Base-by-base conservation (phyloP, 169 alveolate genomes). In the Cyclospora cayetanensis region DNA sequence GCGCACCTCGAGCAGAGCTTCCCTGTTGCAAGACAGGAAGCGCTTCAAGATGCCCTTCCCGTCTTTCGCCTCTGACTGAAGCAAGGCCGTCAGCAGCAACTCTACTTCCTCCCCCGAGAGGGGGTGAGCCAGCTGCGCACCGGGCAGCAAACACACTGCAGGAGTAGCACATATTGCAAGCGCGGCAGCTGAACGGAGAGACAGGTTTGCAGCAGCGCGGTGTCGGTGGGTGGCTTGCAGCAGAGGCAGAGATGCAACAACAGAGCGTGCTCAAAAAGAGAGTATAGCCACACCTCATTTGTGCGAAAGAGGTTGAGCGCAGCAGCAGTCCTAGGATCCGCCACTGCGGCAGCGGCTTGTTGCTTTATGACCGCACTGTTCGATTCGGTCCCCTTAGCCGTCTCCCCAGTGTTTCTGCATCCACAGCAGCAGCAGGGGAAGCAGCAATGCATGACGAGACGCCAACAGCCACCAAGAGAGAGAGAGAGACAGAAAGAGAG, bases 391-490 rank as follows among this genome's bases (percentile, higher is more conserved):
- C 53, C 83, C 4, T 37, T 70, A n/a, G 46, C 18, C 83, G 31
- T 70, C 83, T 46, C 55, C n/a, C 46, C 52, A 0, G 27, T 27
- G 29, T 46, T 1, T 53, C 83, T 70, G 83, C 52, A 70, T 46
- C 82, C 31, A 52, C 82, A 70, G 53, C 82, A 70, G 82, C 82
- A 70, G 82, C 82, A 70, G 52, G 34, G 37, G 46, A 12, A 70
- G 25, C 15, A 55, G 70, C 70, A 9, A 22, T 4, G n/a, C 70
- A 11, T 15, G 31, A 29, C 70, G n/a, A 7, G 15, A 15, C 7
- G 60, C 60, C 15, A 11, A 7, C 15, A 46, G 15, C 60, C 15
- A 46, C n/a, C 60, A 11, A 15, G 60, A 46, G n/a, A 46, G 60
- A 46, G n/a, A n/a, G n/a, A n/a, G n/a, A n/a, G n/a, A n/a, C n/a